phyloP scores from a whole-genome alignment of 805 yeast genomes.

The Yamadazyma phyllophila region DNA sequence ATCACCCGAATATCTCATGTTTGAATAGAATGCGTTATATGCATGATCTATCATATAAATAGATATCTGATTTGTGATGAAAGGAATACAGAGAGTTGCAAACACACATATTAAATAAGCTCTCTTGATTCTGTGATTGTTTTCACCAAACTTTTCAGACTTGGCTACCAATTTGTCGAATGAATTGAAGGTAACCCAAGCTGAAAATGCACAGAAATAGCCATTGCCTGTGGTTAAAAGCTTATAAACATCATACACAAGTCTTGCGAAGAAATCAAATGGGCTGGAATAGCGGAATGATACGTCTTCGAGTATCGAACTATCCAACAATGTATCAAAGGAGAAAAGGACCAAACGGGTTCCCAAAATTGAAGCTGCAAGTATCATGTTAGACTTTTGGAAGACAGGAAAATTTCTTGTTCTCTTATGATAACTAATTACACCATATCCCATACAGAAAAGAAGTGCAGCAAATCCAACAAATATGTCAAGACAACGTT shows the following conservation, averaged over 20 bases:
- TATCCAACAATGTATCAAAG: not conserved
- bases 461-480: not conserved
- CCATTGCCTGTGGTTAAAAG: not conserved
- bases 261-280: not conserved
- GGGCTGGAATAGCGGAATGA: not conserved
- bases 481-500: too few species aligned
- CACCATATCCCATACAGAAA: conserved; percentile 4
- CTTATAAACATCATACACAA: not conserved
- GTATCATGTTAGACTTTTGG: not conserved
- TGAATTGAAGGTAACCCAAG: not conserved
- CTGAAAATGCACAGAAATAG: not conserved
- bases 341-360: not conserved
- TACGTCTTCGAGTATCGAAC: not conserved
- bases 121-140: not conserved
- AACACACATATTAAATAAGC: not conserved
- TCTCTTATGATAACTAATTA: not conserved
- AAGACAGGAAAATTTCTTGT: not conserved
- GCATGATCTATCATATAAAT: not conserved
- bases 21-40: not conserved
- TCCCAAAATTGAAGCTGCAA: not conserved
- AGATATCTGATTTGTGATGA: not conserved
- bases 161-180: not conserved
- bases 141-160: not conserved
- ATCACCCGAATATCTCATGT: not conserved
- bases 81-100: not conserved